Evolutionary conservation across 2,329 filamentous ascomycete genomes (phyloP), one percentile per base, ranked within the genome.

Genomic region (Ophiostoma sp.): DNA sequence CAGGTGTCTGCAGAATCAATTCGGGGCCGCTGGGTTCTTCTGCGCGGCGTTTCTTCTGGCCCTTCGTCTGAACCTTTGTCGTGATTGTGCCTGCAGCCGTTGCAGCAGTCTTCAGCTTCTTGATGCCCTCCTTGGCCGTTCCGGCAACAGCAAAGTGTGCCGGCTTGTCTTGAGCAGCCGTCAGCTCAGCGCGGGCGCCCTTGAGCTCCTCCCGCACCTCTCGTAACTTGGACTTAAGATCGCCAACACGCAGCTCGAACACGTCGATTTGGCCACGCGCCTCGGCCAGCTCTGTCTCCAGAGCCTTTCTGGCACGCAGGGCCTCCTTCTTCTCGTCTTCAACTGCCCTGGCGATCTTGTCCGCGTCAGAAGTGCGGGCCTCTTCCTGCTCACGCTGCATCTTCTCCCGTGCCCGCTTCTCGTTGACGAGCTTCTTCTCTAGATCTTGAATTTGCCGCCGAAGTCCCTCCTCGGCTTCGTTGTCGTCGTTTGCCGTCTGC

Each of bases 151-250:
- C 45, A 57, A 68, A 57, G 19, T 74, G 70, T 86, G 81, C 75
- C 85, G 85, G 55, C 80, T 82, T 70, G 45, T 80, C 78, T 61
- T 82, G 80, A 12, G 45, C 57, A 3, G 39, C 33, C 6, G 66
- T 52, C 22, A 87, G 80, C 73, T 87, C 84, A 1, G 81, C 79
- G n/a, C 83, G 83, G 28, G 83, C 81, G 78, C 91, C 88, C 79
- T 93, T 94, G 33, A 96, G 86, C 78, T 93, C 90, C 42, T 92
- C 89, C 75, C 94, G 93, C 0, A 89, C 87, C 11, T 88, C 85
- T 70, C 89, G 89, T 25, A 95, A 82, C 80, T 94, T 95, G 72
- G 87, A 86, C 78, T 90, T 90, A 79, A 93, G 87, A 25, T 89
- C 88, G 70, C 89, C 90, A 19, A 96, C 82, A 76, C 92, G 92